These are phyloP conservation scores for Rhinocladiella mackenziei DNA, from an alignment of 2,329 filamentous ascomycete genomes.

Conservation along the genomic window DNA sequence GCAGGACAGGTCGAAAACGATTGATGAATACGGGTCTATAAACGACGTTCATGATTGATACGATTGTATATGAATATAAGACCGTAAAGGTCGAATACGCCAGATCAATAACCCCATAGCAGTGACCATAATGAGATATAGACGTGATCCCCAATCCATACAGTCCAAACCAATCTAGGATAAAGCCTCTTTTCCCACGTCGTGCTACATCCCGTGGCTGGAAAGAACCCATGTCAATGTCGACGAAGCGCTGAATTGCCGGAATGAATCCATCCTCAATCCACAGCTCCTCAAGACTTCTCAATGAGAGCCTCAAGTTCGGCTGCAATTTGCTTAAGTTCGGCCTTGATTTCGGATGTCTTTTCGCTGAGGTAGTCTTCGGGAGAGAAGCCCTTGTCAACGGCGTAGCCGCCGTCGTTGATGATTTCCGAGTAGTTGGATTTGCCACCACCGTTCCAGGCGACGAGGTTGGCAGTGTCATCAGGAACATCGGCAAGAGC, in stretches of 20 bases:
- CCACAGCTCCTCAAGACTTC: slow-evolving; percentile 12
- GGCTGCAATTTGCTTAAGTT: slow-evolving; percentile 28
- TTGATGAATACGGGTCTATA: not conserved
- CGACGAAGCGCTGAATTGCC: slow-evolving; percentile 1
- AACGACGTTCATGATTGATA: not conserved
- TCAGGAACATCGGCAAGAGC: slow-evolving; percentile 76
- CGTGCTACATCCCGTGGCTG: not conserved
- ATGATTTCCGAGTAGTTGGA: slow-evolving; percentile 86
- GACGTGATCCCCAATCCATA: not conserved
- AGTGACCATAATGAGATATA: not conserved
- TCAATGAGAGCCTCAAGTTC: slow-evolving; percentile 26
- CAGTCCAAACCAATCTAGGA: slow-evolving; percentile 6
- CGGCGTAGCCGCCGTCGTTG: slow-evolving; percentile 63
- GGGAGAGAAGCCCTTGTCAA: slow-evolving; percentile 35
- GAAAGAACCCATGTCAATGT: slow-evolving; percentile 1
- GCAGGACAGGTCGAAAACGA: too few relatives aligned
- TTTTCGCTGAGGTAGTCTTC: slow-evolving; percentile 44
- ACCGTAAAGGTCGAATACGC: slow-evolving; percentile 4
- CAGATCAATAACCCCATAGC: slow-evolving; percentile 2
- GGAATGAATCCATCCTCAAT: not conserved
- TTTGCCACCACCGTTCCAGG: slow-evolving; percentile 96
- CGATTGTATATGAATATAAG: slow-evolving; percentile 3
- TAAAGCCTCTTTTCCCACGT: slow-evolving; percentile 1
- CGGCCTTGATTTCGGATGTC: slow-evolving; percentile 44
- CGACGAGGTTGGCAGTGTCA: slow-evolving; percentile 89